These are phyloP conservation scores for Pouteria campechiana DNA, from an alignment of 179 eudicot species.

Conservation along the genomic window DNA sequence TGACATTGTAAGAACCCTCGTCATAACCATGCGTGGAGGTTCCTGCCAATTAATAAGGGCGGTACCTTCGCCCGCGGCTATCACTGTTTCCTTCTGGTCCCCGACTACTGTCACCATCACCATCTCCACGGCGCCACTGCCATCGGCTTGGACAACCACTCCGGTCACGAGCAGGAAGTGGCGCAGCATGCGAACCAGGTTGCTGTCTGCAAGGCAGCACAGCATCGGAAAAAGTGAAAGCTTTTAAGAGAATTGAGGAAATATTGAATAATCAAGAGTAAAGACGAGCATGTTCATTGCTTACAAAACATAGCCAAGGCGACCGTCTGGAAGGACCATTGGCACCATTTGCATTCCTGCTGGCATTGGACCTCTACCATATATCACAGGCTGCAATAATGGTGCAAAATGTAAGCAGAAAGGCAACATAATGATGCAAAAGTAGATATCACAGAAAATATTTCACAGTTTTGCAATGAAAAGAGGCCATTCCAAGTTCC, in stretches of 20 bases:
- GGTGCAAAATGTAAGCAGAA: constrained; percentile 3
- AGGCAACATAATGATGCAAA: background rate
- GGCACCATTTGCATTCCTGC: constrained; percentile 99
- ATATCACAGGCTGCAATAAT: constrained; percentile 68
- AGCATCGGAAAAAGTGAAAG: background rate
- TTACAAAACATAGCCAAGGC: constrained; percentile 94
- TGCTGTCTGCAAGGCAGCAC: constrained; percentile 47
- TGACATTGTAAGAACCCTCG: too few species aligned
- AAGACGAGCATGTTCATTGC: constrained; percentile 9
- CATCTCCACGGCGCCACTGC: constrained; percentile 41
- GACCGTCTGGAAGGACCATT: constrained; percentile 97
- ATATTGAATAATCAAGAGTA: background rate
- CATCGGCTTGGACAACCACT: constrained; percentile 48
- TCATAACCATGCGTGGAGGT: too few species aligned
- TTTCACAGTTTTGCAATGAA: too few species aligned
- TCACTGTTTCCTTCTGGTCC: too few species aligned
- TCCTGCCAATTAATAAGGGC: constrained; percentile 85
- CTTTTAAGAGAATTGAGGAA: background rate
- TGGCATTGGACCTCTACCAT: constrained; percentile 96
- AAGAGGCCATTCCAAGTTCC: too few species aligned
- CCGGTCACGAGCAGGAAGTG: constrained; percentile 55
- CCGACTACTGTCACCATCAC: too few species aligned
- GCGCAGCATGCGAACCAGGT: constrained; percentile 64
- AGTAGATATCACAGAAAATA: background rate
- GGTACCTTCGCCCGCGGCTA: constrained; percentile 46